Evolutionary conservation across 345 rosid species (phyloP), one percentile per base, ranked within the genome.

Genomic region (Syzygium aromaticum): DNA sequence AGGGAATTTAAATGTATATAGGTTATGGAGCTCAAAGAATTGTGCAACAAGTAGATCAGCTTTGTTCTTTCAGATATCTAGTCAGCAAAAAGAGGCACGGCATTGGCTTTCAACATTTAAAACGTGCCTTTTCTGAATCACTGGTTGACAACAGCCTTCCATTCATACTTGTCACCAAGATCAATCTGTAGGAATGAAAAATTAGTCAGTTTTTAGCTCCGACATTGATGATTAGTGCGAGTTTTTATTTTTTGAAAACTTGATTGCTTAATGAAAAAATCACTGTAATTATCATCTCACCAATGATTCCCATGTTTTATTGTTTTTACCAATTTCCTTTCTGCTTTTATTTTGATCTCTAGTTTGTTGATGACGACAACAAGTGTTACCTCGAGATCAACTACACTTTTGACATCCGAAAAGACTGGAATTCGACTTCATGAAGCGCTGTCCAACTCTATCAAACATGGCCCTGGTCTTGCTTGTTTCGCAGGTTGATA

Each of bases 341-440:
- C 82, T 73, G 49, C 82, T 38, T 73, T 73, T 73, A 43, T 73
- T 73, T 73, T 10, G 25, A 73, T 22, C 27, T 73, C 85, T 94
- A 97, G 98, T 95, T 97, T 84, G 87, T 92, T 63, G 98, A 97
- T 87, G 99, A 97, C 52, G 99, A 97, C 88, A 92, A 93, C 91
- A 97, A 95, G 91, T 92, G 93, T 92, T 93, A 97, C 92, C 91
- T 95, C 92, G 98, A 95, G 93, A 93, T 97, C 93, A 97, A 94
- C 93, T 97, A 97, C 92, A 93, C 93, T 40, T 97, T 97, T n/a
- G 97, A 95, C 89, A 97, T 96, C 91, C 93, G 96, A 86, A 96
- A 93, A 93, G 95, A 93, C 0, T 95, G 99, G 98, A 86, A 33
- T 57, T 84, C 63, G 54, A 30, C 63, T 77, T 54, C 43, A 15